Base-by-base conservation (phyloP, 495 filamentous ascomycete genomes). In the Bryoglossum gracile region DNA sequence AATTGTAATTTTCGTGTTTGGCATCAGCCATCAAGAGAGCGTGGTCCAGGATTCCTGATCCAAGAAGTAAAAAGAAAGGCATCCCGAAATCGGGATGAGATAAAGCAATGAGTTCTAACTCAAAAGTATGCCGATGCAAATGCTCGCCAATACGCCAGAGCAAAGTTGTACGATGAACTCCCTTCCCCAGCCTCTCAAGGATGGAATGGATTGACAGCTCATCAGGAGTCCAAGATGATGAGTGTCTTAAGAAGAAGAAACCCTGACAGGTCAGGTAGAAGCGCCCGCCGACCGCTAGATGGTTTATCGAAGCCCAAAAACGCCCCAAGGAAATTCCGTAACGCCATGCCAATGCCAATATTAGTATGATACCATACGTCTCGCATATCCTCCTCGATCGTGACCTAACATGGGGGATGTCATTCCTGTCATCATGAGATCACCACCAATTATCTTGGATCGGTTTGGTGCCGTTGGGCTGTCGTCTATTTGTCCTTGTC, bases 331-430 rank as follows among this genome's bases (percentile, higher is more conserved):
- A 39, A 42, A 59, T 50, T 24, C 34, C 48, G 46, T 13, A 54
- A 49, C 56, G 51, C 60, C 54, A 53, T 42, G 49, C 32, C 44
- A 56, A 53, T 49, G 47, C 54, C 53, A 51, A 46, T 47, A 56
- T 67, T 66, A 88, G 61, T 84, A 86, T 4, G 84, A 86, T 51
- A 79, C 81, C 81, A 87, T 83, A 25, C 84, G 82, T 54, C 83
- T 75, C 37, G 77, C 74, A 47, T 74, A 71, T 22, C 70, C 68
- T 42, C 82, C 68, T 42, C 82, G 77, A 43, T 74, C 70, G 33
- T 66, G 62, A 41, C 62, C 70, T 42, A 64, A 69, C 62, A 58
- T 76, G 46, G 64, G 81, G 47, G 66, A 79, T 64, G 57, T 71
- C 58, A 68, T 76, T 40, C 44, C 56, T 74, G 59, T 77, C 70